phyloP scores from a whole-genome alignment of 2,329 filamentous ascomycete genomes.

The Microdochium trichocladiopsis region DNA sequence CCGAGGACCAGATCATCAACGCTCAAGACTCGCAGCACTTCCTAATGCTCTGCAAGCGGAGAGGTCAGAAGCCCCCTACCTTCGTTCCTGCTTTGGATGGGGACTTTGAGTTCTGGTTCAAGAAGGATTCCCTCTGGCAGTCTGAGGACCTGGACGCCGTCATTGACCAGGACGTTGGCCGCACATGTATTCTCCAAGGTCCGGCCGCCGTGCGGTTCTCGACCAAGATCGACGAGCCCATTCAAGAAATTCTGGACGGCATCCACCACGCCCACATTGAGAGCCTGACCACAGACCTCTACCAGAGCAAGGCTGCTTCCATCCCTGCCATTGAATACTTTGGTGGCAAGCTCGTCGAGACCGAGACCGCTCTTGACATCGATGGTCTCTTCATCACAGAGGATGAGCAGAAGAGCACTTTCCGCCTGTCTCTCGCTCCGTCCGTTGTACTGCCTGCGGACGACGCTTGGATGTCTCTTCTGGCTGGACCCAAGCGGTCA shows the following conservation, averaged over 20 bases:
- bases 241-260: constrained; percentile 88
- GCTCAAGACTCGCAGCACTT: constrained; percentile 98
- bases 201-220: constrained; percentile 90
- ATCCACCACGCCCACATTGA: constrained; percentile 87
- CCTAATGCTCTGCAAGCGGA: constrained; percentile 82
- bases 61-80: constrained; percentile 90
- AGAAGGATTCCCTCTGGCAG: constrained; percentile 99
- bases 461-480: constrained; percentile 79
- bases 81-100: constrained; percentile 95
- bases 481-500: constrained; percentile 78
- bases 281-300: constrained; percentile 71
- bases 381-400: constrained; percentile 82
- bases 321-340: constrained; percentile 93
- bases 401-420: constrained; percentile 72
- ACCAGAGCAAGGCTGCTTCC: constrained; percentile 61
- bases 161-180: constrained; percentile 89
- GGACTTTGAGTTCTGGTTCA: constrained; percentile 99
- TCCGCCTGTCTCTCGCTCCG: constrained; percentile 72
- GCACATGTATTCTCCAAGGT: constrained; percentile 93
- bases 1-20: constrained; percentile 87
- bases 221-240: constrained; percentile 82
- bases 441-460: constrained; percentile 67
- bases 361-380: constrained; percentile 66
- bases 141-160: constrained; percentile 96
- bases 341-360: constrained; percentile 74